A percentile compares a stretch with the other conserved stretches of the same genome.
Conservation (phyloP, 805 yeast species). For the Lachancea waltii region DNA sequence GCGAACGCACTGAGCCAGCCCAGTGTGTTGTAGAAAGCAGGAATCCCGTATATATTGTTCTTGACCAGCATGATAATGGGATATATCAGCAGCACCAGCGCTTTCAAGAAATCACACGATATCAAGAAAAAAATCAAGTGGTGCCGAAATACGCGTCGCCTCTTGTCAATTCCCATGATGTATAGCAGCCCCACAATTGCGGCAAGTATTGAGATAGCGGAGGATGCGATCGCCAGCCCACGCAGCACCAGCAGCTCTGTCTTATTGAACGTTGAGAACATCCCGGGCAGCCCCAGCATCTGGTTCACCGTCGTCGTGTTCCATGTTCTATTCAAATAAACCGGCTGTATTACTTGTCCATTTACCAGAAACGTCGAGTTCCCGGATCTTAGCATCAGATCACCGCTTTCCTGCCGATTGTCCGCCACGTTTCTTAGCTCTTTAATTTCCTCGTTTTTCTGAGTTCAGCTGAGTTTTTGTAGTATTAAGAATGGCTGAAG, state of each 20-base stretch:
- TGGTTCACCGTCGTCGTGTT: slow-evolving; percentile 31
- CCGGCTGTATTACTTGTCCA: slow-evolving; percentile 6
- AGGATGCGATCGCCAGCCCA: slow-evolving; percentile 42
- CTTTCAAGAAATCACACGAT: slow-evolving; percentile 71
- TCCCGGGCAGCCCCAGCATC: slow-evolving; percentile 31
- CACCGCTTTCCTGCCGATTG: neutral
- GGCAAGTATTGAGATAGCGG: slow-evolving; percentile 42
- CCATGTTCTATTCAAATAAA: slow-evolving; percentile 6
- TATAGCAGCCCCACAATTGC: slow-evolving; percentile 59
- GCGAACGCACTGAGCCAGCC: slow-evolving; percentile 80
- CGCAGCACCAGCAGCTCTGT: slow-evolving; percentile 25
- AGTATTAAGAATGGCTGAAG: too few species aligned
- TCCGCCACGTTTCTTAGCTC: neutral
- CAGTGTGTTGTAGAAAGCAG: slow-evolving; percentile 51
- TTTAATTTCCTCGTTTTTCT: neutral
- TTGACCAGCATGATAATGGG: slow-evolving; percentile 52
- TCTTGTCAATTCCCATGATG: slow-evolving; percentile 56
- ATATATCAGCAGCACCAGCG: slow-evolving; percentile 57
- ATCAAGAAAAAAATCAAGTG: slow-evolving; percentile 61
- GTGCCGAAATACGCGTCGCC: slow-evolving; percentile 59
- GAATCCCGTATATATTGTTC: slow-evolving; percentile 39
- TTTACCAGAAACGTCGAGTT: slow-evolving; percentile 3
- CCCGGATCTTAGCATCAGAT: slow-evolving; percentile 1
- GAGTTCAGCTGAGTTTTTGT: too few species aligned
- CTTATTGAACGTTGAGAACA: slow-evolving; percentile 25